phyloP scores from a whole-genome alignment of 192 early-diverging fungal genomes.

The Allomyces javanicus region DNA sequence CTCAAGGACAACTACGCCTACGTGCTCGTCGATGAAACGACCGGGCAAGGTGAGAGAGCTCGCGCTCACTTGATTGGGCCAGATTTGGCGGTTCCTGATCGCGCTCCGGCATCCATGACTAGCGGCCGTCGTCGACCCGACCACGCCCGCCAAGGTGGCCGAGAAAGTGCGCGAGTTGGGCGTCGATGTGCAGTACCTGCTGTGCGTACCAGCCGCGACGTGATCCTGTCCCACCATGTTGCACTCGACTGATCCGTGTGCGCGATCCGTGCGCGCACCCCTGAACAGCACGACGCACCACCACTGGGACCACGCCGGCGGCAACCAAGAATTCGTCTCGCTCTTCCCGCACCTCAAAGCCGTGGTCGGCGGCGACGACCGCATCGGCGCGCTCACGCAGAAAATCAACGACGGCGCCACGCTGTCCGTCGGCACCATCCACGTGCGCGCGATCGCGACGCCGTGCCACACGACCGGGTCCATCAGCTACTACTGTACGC shows the following conservation, averaged over 20 bases:
- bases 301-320: constrained; percentile 73
- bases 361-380: constrained; percentile 71
- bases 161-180: not conserved
- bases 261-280: constrained; percentile 20
- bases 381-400: constrained; percentile 59
- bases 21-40: constrained; percentile 49
- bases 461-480: constrained; percentile 74
- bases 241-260: constrained; percentile 3
- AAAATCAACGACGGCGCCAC: constrained; percentile 47
- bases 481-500: constrained; percentile 62
- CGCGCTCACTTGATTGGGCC: not conserved
- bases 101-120: not conserved
- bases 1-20: constrained; percentile 81
- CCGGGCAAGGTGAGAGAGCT: constrained; percentile 5
- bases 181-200: not conserved
- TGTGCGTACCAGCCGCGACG: not conserved
- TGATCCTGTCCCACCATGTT: constrained; percentile 3
- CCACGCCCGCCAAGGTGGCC: constrained; percentile 50
- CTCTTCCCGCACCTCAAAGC: constrained; percentile 16
- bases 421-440: constrained; percentile 52
- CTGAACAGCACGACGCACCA: constrained; percentile 55
- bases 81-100: too few species aligned
- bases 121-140: constrained; percentile 72
- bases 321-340: constrained; percentile 25
- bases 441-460: constrained; percentile 52